Base-by-base conservation (phyloP, 352 stramenopile genomes). In the Pythium aphanidermatum region DNA sequence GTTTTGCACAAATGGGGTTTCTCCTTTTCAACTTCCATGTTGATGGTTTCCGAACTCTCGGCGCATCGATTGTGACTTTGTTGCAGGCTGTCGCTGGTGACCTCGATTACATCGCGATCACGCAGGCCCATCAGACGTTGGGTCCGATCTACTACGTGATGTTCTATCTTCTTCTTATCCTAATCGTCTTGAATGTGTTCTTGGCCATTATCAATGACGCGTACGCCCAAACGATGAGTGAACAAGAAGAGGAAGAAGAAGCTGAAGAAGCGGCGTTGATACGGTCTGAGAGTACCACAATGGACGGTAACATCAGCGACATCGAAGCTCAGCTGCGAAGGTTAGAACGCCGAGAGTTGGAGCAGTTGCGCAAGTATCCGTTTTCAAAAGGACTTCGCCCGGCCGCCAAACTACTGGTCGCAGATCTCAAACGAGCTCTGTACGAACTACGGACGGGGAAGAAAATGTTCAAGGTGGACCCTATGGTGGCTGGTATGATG, bases 111-210 rank as follows among this genome's bases (percentile, higher is more conserved):
- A 41, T 41, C 11, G 56, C 49, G 12, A 58, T 90, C 39, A 42
- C 58, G 3, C 55, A 67, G 14, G 61, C 75, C 0, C 69, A 85
- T 34, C 52, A 41, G 5, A 60, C 67, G 32, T 57, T 83, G 2
- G 78, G 74, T 0, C 78, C 78, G 36, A 45, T 87, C 5, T 90
- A 79, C 55, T 90, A 83, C 47, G 63, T 86, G 19, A 37, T 63
- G 35, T 90, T 81, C 54, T 90, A 87, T 51, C 42, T 88, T 33
- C 42, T 87, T 30, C 43, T 90, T 39, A 42, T 87, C 32, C 54
- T 90, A 8, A 69, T 90, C 13, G 34, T 85, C 33, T 62, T 86
- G 44, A 90, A 90, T 30, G 70, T 90, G 8, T 86, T 87, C 33
- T 57, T 83, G 6, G 75, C 76, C 20, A 85, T 90, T 29, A 50